Percentiles rank a stretch among this genome's conserved stretches.
phyloP scores from a whole-genome alignment of 2,329 filamentous ascomycete species.

The Knufia petricola region DNA sequence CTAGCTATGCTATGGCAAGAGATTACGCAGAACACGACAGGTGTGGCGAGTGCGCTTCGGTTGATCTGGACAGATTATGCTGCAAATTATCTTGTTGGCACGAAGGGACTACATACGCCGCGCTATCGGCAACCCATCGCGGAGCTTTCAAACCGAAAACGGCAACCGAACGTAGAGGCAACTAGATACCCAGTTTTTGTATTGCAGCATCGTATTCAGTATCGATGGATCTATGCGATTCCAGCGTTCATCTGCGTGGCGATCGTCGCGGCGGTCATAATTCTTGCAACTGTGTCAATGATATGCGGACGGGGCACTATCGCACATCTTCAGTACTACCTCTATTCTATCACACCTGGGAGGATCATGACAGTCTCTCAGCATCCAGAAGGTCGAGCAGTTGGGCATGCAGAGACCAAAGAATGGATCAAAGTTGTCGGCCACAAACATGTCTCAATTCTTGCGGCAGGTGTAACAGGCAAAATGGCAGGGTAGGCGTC shows the following conservation, averaged over 20 bases:
- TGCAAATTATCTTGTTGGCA: constrained; percentile 35
- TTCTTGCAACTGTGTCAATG: constrained; percentile 4
- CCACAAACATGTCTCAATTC: too few species aligned
- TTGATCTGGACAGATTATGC: constrained; percentile 38
- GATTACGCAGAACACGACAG: constrained; percentile 24
- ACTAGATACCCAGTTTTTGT: constrained; percentile 22
- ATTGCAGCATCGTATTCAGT: constrained; percentile 26
- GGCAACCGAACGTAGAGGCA: not conserved
- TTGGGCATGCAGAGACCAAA: constrained; percentile 3
- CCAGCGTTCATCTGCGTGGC: constrained; percentile 22
- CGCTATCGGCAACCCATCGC: constrained; percentile 1
- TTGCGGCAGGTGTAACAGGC: too few species aligned
- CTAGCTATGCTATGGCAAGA: constrained; percentile 35
- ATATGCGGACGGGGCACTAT: constrained; percentile 5
- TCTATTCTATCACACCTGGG: not conserved
- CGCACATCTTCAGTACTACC: not conserved
- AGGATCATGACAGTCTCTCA: not conserved
- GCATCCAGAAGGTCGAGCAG: not conserved
- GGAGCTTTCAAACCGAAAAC: not conserved
- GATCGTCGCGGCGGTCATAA: not conserved
- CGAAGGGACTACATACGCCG: constrained; percentile 15
- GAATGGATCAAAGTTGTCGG: constrained; percentile 3
- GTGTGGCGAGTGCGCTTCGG: constrained; percentile 31
- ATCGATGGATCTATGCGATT: constrained; percentile 28
- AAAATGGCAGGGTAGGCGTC: too few species aligned